A percentile compares a stretch with the other conserved stretches of the same genome.
phyloP scores from a whole-genome alignment of 2,329 filamentous ascomycete genomes.

The Fusarium sp. region DNA sequence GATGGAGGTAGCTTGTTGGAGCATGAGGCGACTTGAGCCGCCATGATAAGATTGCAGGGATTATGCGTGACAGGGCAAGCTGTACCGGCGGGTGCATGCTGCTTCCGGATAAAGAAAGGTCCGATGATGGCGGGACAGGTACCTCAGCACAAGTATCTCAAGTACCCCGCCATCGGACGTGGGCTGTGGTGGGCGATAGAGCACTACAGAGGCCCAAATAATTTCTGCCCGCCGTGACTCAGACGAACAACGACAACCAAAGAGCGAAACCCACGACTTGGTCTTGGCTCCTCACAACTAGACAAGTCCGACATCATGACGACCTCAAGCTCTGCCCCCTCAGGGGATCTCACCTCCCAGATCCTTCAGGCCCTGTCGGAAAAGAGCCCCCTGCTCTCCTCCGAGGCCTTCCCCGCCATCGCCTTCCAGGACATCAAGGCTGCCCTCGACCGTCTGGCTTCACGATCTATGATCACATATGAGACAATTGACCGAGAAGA shows the following conservation, averaged over 20 bases:
- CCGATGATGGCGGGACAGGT: conserved; percentile 22
- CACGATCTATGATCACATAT: conserved; percentile 88
- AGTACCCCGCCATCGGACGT: conserved; percentile 46
- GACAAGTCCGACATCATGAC: conserved; percentile 56
- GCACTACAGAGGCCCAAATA: conserved; percentile 39
- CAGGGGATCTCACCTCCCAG: conserved; percentile 71
- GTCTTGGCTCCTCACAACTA: conserved; percentile 25
- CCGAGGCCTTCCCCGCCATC: conserved; percentile 75
- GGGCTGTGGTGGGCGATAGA: conserved; percentile 34
- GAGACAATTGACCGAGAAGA: conserved; percentile 85
- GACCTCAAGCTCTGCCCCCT: conserved; percentile 52
- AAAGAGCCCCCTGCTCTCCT: conserved; percentile 74
- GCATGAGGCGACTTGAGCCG: conserved; percentile 36
- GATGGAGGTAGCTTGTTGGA: conserved; percentile 27
- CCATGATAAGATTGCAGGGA: conserved; percentile 47
- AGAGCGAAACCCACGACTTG: conserved; percentile 23
- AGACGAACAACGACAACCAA: conserved; percentile 39
- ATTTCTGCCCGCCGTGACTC: conserved; percentile 47
- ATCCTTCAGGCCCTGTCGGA: conserved; percentile 75
- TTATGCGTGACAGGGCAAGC: conserved; percentile 24
- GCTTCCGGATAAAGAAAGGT: conserved; percentile 30
- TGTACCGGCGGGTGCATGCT: conserved; percentile 7
- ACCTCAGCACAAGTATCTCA: conserved; percentile 25
- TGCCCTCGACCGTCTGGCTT: conserved; percentile 85
- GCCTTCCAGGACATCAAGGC: conserved; percentile 82